phyloP scores from a whole-genome alignment of 1,139 yeast genomes.

The Scheffersomyces lignicola region DNA sequence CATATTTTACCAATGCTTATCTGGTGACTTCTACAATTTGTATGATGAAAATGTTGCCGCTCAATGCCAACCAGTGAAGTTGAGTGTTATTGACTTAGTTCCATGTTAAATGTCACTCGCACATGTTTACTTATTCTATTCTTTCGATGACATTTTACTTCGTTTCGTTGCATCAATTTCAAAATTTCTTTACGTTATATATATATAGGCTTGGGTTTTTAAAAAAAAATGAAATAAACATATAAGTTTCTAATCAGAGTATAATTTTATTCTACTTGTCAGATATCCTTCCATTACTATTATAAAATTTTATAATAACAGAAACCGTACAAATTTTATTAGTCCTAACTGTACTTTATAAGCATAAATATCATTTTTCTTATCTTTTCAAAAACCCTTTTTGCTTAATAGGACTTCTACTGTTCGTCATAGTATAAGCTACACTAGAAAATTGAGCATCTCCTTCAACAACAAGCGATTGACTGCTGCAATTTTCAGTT shows the following conservation, averaged over 20 bases:
- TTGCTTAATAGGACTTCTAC: slow-evolving; percentile 31
- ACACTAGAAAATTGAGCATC: slow-evolving; percentile 63
- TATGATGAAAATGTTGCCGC: slow-evolving; percentile 67
- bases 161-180: neutral
- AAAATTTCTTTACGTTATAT: neutral
- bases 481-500: slow-evolving; percentile 24
- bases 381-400: slow-evolving; percentile 30
- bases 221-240: neutral
- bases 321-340: no score
- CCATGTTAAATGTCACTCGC: slow-evolving; percentile 42
- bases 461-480: slow-evolving; percentile 49
- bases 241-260: no score
- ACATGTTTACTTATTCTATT: neutral
- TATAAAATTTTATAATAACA: no score
- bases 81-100: slow-evolving; percentile 64
- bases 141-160: neutral
- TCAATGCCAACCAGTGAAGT: slow-evolving; percentile 66
- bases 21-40: slow-evolving; percentile 81
- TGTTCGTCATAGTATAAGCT: slow-evolving; percentile 56
- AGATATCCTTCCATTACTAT: no score
- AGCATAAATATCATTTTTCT: slow-evolving; percentile 1
- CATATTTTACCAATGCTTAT: slow-evolving; percentile 74
- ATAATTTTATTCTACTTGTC: no score
- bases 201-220: slow-evolving; percentile 2
- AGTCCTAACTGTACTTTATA: no score